Conservation (phyloP, 148 eudicot species). For the Camellia lanceoleosa region DNA sequence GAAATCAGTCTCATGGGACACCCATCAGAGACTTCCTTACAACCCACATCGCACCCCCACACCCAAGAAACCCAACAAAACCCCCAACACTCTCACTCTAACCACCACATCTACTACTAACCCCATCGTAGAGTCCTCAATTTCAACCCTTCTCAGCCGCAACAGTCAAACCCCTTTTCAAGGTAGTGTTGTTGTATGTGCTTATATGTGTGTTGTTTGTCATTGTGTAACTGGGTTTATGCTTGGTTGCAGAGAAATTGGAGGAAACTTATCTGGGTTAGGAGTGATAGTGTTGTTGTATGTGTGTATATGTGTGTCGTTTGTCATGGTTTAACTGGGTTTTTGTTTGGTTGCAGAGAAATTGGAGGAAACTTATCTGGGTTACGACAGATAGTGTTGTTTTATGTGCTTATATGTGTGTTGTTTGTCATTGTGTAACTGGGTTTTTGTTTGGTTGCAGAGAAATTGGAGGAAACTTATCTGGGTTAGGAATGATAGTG, state of each 20-base stretch:
- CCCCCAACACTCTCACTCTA: slow-evolving; percentile 13
- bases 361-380: no score
- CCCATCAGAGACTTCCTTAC: slow-evolving; percentile 57
- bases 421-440: no score
- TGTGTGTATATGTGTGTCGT: no score
- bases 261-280: slow-evolving; percentile 41
- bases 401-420: no score
- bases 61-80: slow-evolving; percentile 28
- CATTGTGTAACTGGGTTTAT: no score
- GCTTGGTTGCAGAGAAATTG: no score
- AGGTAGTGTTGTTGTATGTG: slow-evolving; percentile 31
- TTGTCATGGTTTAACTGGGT: no score
- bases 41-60: slow-evolving; percentile 47
- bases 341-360: no score
- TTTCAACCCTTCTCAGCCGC: slow-evolving; percentile 53
- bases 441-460: no score
- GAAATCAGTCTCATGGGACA: slow-evolving; percentile 59
- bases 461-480: no score
- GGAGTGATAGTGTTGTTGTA: slow-evolving; percentile 45
- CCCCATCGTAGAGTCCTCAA: slow-evolving; percentile 25
- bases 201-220: neutral
- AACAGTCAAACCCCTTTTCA: slow-evolving; percentile 20
- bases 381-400: no score
- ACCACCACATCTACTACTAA: slow-evolving; percentile 12
- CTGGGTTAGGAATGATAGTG: no score